Base-by-base conservation (phyloP, 345 rosid genomes). In the Aegle marmelos region DNA sequence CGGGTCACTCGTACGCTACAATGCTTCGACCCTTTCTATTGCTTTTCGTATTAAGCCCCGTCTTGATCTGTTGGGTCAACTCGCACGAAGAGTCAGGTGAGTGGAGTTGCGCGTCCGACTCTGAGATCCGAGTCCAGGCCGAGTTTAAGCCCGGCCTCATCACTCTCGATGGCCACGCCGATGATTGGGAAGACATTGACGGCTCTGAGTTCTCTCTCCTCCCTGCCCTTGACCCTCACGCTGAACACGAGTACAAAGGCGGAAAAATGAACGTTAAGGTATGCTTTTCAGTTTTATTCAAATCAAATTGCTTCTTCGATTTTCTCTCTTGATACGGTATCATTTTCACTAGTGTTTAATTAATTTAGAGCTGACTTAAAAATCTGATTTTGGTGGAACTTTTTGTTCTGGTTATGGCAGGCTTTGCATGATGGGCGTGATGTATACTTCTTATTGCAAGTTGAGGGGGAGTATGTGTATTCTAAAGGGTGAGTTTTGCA, bases 231-330 rank as follows among this genome's bases (percentile, higher is more conserved):
- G 98, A 96, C 83, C 99, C 98, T 0, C 89, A 94, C 45, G 91
- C 76, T 5, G 99, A 94, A 75, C 90, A 91, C 69, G 94, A 88
- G 76, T 96, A 92, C 34, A 79, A 69, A 75, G 91, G 83, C 48
- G 97, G 98, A 34, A 81, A 89, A 83, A 87, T 96, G 97, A 92
- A 87, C 27, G 92, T 96, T 80, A 96, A 96, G 97, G 99, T 91
- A 82, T 60, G 68, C 70, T 68, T 34, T 24, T 71, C 22, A 4
- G 25, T 69, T 76, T 53, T 30, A 62, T 73, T 64, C 48, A 33
- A 61, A 68, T 24, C 53, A 22, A 50, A 24, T 8, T 58, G 70
- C 33, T 50, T 34, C 13, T 53, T 34, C 28, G 41, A 33, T 19
- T 80, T 27, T 22, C 27, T 65, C 58, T 66, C 50, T 65, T 13